These are phyloP conservation scores for Chenopodium album DNA, from an alignment of 148 eudicot species.

Conservation along the genomic window DNA sequence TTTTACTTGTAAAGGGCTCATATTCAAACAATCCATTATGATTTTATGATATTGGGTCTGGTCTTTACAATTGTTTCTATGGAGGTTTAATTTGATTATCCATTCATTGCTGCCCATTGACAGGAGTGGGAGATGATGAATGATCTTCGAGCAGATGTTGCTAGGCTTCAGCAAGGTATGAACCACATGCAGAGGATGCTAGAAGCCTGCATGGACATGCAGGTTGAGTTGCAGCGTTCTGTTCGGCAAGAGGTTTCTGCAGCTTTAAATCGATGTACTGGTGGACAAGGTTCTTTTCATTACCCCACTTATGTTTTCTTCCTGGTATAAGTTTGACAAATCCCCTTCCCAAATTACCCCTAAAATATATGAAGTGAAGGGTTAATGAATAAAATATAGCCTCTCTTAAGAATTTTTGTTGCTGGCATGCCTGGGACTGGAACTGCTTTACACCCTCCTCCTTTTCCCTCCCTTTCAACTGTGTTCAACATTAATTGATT, in stretches of 20 bases:
- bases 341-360: not conserved
- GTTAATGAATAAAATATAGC: not conserved
- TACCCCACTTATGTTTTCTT: not conserved
- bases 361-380: not conserved
- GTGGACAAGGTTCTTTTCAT: conserved; percentile 51
- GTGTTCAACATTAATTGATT: not conserved
- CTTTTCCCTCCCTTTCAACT: not conserved
- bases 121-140: conserved; percentile 99
- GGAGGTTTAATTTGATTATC: conserved; percentile 3
- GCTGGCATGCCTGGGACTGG: not conserved
- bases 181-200: conserved; percentile 96
- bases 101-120: conserved; percentile 18
- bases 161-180: conserved; percentile 98
- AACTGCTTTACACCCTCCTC: too few species aligned
- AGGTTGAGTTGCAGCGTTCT: conserved; percentile 93
- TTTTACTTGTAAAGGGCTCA: not conserved
- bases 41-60: not conserved
- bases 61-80: not conserved
- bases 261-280: conserved; percentile 77
- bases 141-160: conserved; percentile 84
- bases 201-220: conserved; percentile 99
- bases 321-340: not conserved
- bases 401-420: not conserved
- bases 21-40: not conserved
- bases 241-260: conserved; percentile 98